Percentiles rank a stretch among this genome's conserved stretches.
Conservation (phyloP, 768 basidiomycete genomes). For the Fistulinella prunicolor region DNA sequence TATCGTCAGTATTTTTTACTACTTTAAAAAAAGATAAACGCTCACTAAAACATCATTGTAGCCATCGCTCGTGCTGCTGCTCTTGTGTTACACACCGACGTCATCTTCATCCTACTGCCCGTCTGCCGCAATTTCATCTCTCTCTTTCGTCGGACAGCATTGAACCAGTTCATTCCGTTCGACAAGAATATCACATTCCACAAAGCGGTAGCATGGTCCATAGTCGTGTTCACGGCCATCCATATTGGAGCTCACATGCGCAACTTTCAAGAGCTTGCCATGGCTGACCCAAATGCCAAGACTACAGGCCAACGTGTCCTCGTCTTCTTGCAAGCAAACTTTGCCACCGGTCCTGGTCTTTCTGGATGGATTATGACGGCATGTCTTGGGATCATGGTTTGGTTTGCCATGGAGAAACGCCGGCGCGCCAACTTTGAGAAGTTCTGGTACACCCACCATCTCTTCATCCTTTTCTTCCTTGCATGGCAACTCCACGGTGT, state of each 20-base stretch:
- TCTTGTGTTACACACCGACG: constrained; percentile 86
- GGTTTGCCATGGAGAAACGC: constrained; percentile 79
- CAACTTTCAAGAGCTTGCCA: constrained; percentile 72
- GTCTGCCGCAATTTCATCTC: constrained; percentile 96
- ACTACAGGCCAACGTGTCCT: constrained; percentile 53
- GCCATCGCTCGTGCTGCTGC: constrained; percentile 88
- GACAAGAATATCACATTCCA: constrained; percentile 92
- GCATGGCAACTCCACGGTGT: constrained; percentile 94
- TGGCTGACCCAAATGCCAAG: constrained; percentile 50
- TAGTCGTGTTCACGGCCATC: constrained; percentile 70
- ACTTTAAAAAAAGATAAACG: neutral
- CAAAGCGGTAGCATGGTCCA: constrained; percentile 89
- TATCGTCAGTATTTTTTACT: constrained; percentile 53
- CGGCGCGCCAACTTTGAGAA: constrained; percentile 77
- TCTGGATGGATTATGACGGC: constrained; percentile 90
- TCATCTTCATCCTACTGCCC: constrained; percentile 91
- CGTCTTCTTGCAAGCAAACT: constrained; percentile 78
- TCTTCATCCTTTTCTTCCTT: constrained; percentile 92
- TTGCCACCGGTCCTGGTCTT: constrained; percentile 74
- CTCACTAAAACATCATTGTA: constrained; percentile 26
- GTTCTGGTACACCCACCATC: constrained; percentile 88
- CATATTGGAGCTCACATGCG: constrained; percentile 85
- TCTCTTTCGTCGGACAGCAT: constrained; percentile 76
- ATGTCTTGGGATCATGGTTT: constrained; percentile 75
- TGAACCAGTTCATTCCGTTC: constrained; percentile 87